Evolutionary conservation across 768 basidiomycete species (phyloP).

Genomic region (Leccinellum luteum): DNA sequence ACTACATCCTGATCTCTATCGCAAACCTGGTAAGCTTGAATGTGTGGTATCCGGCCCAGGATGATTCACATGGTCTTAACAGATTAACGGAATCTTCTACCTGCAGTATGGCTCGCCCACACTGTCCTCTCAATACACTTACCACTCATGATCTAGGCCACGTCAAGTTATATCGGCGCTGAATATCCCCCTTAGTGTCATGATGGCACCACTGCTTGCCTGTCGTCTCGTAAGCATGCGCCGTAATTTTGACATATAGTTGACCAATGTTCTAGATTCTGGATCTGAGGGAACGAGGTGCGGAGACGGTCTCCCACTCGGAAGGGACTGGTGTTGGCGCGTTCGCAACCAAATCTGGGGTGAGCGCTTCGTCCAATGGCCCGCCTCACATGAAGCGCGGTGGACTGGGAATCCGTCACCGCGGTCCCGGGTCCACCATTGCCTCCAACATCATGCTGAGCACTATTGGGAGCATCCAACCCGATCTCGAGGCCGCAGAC

Average conservation of each 20-base stretch:
- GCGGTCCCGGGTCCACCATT: slow-evolving; percentile 48
- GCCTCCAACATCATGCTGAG: slow-evolving; percentile 63
- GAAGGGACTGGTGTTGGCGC: slow-evolving; percentile 67
- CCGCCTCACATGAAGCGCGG: slow-evolving; percentile 23
- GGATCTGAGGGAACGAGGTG: slow-evolving; percentile 78
- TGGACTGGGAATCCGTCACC: slow-evolving; percentile 49
- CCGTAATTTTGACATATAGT: neutral
- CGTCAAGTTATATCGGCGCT: slow-evolving; percentile 81
- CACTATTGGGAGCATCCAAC: slow-evolving; percentile 59
- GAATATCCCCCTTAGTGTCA: slow-evolving; percentile 81
- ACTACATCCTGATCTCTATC: slow-evolving; percentile 82
- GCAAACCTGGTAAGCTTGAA: slow-evolving; percentile 59
- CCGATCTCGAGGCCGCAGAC: slow-evolving; percentile 49
- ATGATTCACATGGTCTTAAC: slow-evolving; percentile 3
- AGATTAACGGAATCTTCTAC: slow-evolving; percentile 83
- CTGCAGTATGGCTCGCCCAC: slow-evolving; percentile 57
- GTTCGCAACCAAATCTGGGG: slow-evolving; percentile 61
- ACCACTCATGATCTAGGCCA: slow-evolving; percentile 45
- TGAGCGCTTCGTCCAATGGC: slow-evolving; percentile 26
- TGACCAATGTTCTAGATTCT: slow-evolving; percentile 56
- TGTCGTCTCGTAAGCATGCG: slow-evolving; percentile 60
- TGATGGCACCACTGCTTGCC: slow-evolving; percentile 77
- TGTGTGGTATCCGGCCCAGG: neutral
- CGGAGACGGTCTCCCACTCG: slow-evolving; percentile 73
- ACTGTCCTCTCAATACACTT: neutral